Evolutionary conservation across 31 red algal species (phyloP), one percentile per base, ranked within the genome.

Genomic region (Endocladia muricata): DNA sequence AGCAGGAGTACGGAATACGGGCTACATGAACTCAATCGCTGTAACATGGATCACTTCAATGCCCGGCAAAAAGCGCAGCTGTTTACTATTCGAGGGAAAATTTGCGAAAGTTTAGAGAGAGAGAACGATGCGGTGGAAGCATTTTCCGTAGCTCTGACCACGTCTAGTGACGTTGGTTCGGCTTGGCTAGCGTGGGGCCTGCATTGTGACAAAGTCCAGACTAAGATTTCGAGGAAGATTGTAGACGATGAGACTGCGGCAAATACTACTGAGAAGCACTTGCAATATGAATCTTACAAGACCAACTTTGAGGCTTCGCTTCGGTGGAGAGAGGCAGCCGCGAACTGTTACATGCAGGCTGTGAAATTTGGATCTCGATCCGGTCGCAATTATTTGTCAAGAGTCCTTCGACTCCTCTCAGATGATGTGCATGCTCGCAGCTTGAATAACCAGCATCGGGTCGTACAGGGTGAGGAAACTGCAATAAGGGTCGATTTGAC

Each of bases 141-240:
- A 25, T 81, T 91, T 44, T 76, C 85, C 31, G 72, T 77, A 21
- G 88, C 88, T 8, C 32, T 96, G 39, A 72, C 68, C 22, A 84
- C 73, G 19, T 85, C 83, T 60, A 62, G 70, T 44, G 92, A 99
- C 47, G 82, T 93, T 30, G 85, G 86, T 37, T 88, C 86, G 13
- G 88, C 79, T 0, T 99, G 96, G 96, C 83, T 99, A 3, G 64
- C 82, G 23, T 99, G 96, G 96, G 96, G 78, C 1, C 80, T 61
- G 35, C 82, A 96, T 44, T 99, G 96, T 68, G 96, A 99, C 65
- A 66, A 78, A 41, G 76, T 86, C 60, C 61, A 4, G 5, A 29
- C 3, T 11, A 21, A 21, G 0, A 21, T 33, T 8, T 8, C 61
- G 32, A 49, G 44, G 19, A 28, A 61, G 19, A 26, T 11, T 21